Evolutionary conservation across 495 filamentous ascomycete genomes (phyloP).

Genomic region (Aspergillus sclerotioniger): DNA sequence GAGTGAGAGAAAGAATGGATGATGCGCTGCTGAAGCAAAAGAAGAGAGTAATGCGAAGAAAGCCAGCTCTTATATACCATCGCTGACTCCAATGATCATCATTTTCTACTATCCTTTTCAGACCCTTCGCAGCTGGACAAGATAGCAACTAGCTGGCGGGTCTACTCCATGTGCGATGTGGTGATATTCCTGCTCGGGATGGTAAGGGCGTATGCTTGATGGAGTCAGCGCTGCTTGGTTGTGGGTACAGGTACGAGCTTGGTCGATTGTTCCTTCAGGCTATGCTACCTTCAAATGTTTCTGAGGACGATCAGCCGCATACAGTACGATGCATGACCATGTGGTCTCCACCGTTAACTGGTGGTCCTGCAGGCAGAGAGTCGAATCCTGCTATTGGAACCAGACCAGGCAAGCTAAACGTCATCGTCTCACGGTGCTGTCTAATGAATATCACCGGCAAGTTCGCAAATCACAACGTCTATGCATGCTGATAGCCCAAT

Average conservation of each 20-base stretch:
- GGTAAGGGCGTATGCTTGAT: not conserved
- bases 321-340: not conserved
- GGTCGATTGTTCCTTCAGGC: not conserved
- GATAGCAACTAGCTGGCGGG: slow-evolving; percentile 19
- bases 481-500: not conserved
- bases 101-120: not conserved
- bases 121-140: slow-evolving; percentile 1
- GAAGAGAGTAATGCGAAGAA: slow-evolving; percentile 1
- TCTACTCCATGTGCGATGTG: slow-evolving; percentile 13
- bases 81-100: slow-evolving; percentile 16
- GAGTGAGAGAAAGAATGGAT: slow-evolving; percentile 23
- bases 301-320: not conserved
- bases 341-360: slow-evolving; percentile 5
- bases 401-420: not conserved
- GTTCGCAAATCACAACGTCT: not conserved
- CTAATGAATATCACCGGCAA: not conserved
- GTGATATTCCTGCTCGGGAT: slow-evolving; percentile 4
- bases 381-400: not conserved
- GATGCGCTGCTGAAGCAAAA: slow-evolving; percentile 14
- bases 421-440: not conserved
- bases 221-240: slow-evolving; percentile 3
- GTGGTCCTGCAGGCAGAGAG: not conserved
- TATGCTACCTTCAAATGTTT: not conserved
- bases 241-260: slow-evolving; percentile 8
- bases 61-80: slow-evolving; percentile 16